Evolutionary conservation across 2,329 filamentous ascomycete species (phyloP), one percentile per base, ranked within the genome.

Genomic region (Sphaerostilbella broomeana): DNA sequence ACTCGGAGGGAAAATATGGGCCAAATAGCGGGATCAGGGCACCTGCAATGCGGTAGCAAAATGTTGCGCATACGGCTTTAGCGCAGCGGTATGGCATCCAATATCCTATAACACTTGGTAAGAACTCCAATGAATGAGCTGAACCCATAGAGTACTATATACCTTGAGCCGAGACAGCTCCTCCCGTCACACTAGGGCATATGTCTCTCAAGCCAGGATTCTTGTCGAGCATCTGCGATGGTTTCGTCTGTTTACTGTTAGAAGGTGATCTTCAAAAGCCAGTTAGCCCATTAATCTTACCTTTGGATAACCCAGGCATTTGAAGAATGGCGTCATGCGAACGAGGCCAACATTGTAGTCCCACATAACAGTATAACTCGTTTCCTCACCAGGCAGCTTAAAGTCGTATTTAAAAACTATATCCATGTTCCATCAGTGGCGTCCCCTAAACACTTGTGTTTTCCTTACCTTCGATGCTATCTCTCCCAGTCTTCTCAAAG

Each of bases 341-440:
- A 97, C 89, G 20, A 97, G 79, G 7, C 92, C 92, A 46, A 90
- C 79, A 52, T 94, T 90, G 66, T 95, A 95, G 61, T 98, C 92
- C 92, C 92, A 98, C 77, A 95, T 88, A 45, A 97, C 80, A 1
- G 76, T 77, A 58, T 84, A 89, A 37, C 75, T 70, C 47, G 70
- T 73, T 2, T 81, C 73, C 31, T 84, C 75, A 9, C 72, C 77
- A 0, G 84, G 84, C 4, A 83, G 59, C 50, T 71, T 75, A 68
- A 94, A 95, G 24, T 77, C 79, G 61, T 95, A 97, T 52, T 88
- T 79, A 58, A 89, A 89, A 18, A 87, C 86, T 92, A 13, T 11
- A 18, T 4, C 17, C 9, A 35, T 20, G 11, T 11, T 6, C 20
- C 9, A 13, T 36, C 13, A 35, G 18, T 15, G 4, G 4, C 16